phyloP scores from a whole-genome alignment of 768 basidiomycete species.

The Tricholoma sp. region DNA sequence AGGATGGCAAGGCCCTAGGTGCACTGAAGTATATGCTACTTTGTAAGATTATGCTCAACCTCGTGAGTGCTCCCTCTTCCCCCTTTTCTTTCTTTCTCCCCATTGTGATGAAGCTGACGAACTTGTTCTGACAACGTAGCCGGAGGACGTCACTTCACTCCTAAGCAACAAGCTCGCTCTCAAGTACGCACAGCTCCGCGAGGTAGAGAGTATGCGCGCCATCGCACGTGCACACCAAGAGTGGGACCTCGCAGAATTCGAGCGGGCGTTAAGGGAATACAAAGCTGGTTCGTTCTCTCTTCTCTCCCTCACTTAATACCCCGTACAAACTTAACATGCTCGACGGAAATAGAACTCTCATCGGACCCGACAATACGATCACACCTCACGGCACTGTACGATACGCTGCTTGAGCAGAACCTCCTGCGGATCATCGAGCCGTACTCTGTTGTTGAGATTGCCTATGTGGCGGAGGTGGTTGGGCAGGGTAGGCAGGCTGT shows the following conservation, averaged over 20 bases:
- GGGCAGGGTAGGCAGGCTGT: slow-evolving; percentile 86
- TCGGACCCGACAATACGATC: slow-evolving; percentile 95
- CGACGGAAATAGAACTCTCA: slow-evolving; percentile 76
- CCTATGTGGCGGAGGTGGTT: slow-evolving; percentile 81
- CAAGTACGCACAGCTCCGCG: slow-evolving; percentile 81
- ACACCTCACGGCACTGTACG: slow-evolving; percentile 90
- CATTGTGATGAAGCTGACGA: not conserved
- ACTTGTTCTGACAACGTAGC: slow-evolving; percentile 43
- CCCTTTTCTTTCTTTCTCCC: not conserved
- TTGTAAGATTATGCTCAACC: slow-evolving; percentile 96
- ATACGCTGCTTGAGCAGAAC: slow-evolving; percentile 95
- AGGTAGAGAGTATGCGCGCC: slow-evolving; percentile 94
- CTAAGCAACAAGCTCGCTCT: slow-evolving; percentile 82
- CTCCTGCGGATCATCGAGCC: slow-evolving; percentile 93
- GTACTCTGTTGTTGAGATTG: slow-evolving; percentile 88
- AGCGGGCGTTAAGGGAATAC: slow-evolving; percentile 82
- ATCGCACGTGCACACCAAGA: slow-evolving; percentile 93
- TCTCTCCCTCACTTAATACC: no score
- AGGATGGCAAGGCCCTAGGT: slow-evolving; percentile 50
- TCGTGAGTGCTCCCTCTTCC: slow-evolving; percentile 46
- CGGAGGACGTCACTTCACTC: slow-evolving; percentile 89
- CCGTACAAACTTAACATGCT: not conserved
- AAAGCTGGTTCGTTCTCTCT: slow-evolving; percentile 49
- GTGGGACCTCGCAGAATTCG: slow-evolving; percentile 84
- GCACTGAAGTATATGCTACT: slow-evolving; percentile 97